Conservation (phyloP, 129 eudicot species). For the Tanacetum coccineum region DNA sequence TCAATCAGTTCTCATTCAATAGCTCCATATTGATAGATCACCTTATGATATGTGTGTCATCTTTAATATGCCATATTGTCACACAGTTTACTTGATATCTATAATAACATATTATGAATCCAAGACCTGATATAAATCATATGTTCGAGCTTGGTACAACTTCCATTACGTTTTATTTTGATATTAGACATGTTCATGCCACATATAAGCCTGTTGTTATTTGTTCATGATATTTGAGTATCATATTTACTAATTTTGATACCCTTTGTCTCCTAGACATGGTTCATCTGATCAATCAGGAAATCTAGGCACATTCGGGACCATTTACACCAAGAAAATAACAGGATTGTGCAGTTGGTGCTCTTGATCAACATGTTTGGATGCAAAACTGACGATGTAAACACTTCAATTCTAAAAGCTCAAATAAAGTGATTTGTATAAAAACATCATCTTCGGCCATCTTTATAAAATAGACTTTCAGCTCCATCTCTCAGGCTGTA, state of each 20-base stretch:
- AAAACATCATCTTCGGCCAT: neutral
- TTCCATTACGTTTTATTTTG: neutral
- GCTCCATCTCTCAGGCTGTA: constrained; percentile 13
- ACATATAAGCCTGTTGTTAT: neutral
- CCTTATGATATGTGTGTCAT: too few relatives aligned
- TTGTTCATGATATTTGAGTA: neutral
- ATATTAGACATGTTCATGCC: neutral
- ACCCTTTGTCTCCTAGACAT: constrained; percentile 37
- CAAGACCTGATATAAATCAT: too few relatives aligned
- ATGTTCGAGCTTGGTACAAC: neutral
- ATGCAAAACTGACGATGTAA: neutral
- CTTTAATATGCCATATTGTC: too few relatives aligned
- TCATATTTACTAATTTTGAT: constrained; percentile 11
- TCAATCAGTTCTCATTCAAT: too few relatives aligned
- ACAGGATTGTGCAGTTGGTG: constrained; percentile 83
- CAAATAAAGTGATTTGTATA: neutral
- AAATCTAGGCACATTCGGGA: constrained; percentile 30
- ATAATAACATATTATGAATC: too few relatives aligned
- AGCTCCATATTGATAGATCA: too few relatives aligned
- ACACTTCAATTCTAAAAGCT: neutral
- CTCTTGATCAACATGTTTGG: constrained; percentile 28
- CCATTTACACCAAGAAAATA: constrained; percentile 39
- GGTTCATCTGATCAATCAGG: constrained; percentile 54
- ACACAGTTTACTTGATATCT: too few relatives aligned
- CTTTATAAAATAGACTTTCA: neutral